Base-by-base conservation (phyloP, 2,329 filamentous ascomycete species). In the Sporothrix pallida region DNA sequence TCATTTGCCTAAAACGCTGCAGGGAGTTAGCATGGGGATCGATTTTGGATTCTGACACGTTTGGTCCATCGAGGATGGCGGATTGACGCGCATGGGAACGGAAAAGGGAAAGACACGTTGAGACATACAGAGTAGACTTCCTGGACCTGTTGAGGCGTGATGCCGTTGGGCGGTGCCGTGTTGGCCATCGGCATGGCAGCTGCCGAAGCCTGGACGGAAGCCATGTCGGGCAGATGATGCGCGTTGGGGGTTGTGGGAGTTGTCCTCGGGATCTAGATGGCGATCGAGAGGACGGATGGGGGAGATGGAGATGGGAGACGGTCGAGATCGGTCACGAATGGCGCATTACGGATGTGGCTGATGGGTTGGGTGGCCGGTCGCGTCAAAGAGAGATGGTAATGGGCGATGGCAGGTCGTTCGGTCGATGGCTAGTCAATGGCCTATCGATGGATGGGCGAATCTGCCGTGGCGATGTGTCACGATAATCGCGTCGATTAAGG, bases 1-100 rank as follows among this genome's bases (percentile, higher is more conserved):
- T 96, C 92, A 98, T 94, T 81, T 93, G 90, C 80, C 93, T 92
- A 77, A 93, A 96, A 87, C 93, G 94, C 95, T 98, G 79, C 5
- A 42, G 26, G 23, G 31, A n/a, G 67, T 69, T n/a, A 72, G 17
- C 8, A 60, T 26, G 4, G 31, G 31, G 5, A 37, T 37, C 31
- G 31, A 37, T 37, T 37, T 37, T 37, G 31, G 31, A 37, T 6
- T 37, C 7, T 37, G 31, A 7, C 31, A 37, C 31, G 7, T 37
- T 68, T 17, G 68, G 46, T 63, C 23, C n/a, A 26, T 23, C 23
- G 20, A 12, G 17, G 31, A 26, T 3, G 3, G 23, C 31, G 46
- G 26, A 20, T 9, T 58, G 50, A 12, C 3, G 50, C 10, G 4
- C 3, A 63, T 48, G n/a, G 9, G 10, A 23, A 31, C 23, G 20